A percentile compares a stretch with the other conserved stretches of the same genome.
Conservation (phyloP, 2,329 filamentous ascomycete genomes). For the Lecanoromycetidae sp. region DNA sequence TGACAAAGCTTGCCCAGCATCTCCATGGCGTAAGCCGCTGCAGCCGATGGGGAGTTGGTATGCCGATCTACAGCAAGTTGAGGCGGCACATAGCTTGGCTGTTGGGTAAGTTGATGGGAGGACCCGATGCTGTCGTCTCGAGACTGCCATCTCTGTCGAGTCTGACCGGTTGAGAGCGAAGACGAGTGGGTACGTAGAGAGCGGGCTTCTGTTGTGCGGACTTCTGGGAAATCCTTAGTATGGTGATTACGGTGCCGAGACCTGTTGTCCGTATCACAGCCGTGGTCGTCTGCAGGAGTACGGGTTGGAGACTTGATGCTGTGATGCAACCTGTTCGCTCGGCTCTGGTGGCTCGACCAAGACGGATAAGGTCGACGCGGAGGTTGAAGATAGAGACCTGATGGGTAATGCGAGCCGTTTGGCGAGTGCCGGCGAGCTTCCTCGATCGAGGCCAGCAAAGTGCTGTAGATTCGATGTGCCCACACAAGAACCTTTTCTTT, state of each 20-base stretch:
- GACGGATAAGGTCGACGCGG: slow-evolving; percentile 15
- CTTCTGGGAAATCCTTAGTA: not conserved
- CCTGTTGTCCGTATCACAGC: no score
- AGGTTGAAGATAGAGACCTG: slow-evolving; percentile 3
- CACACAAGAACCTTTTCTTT: slow-evolving; percentile 56
- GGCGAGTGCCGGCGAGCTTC: slow-evolving; percentile 35
- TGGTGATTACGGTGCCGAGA: no score
- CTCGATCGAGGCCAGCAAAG: slow-evolving; percentile 55
- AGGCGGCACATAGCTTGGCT: slow-evolving; percentile 23
- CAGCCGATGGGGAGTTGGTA: slow-evolving; percentile 32
- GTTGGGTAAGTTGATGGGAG: slow-evolving; percentile 13
- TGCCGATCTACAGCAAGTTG: slow-evolving; percentile 25
- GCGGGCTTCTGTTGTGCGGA: not conserved
- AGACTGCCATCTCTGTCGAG: slow-evolving; percentile 2
- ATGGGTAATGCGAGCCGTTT: slow-evolving; percentile 32
- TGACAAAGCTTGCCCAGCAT: slow-evolving; percentile 64
- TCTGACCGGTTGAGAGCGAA: not conserved
- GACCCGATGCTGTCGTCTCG: slow-evolving; percentile 1
- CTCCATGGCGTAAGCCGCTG: slow-evolving; percentile 55
- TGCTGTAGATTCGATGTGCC: slow-evolving; percentile 62
- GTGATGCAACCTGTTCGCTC: not conserved
- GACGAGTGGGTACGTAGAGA: not conserved
- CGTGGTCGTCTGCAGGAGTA: not conserved
- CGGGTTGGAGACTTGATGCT: not conserved
- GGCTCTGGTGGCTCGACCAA: slow-evolving; percentile 10